phyloP scores from a whole-genome alignment of 2,329 filamentous ascomycete species.

The Clarireedia monteithiana region DNA sequence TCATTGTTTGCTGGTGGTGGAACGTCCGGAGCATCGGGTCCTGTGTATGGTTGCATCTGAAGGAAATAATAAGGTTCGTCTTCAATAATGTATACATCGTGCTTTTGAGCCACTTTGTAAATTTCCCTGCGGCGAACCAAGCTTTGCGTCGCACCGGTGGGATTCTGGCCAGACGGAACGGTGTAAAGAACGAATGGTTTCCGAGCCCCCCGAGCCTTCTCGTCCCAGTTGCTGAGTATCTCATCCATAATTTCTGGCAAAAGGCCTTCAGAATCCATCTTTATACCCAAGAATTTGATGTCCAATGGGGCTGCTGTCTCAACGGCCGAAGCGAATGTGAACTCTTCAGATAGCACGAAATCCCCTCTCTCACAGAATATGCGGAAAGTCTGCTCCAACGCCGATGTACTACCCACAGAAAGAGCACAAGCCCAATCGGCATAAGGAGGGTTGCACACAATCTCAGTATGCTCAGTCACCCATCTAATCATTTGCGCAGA shows the following conservation, averaged over 20 bases:
- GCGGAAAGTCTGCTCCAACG: conserved; percentile 74
- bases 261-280: conserved; percentile 60
- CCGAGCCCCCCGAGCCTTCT: conserved; percentile 42
- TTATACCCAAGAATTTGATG: conserved; percentile 49
- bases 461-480: conserved; percentile 90
- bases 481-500: conserved; percentile 82
- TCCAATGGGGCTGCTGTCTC: conserved; percentile 59
- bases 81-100: conserved; percentile 64
- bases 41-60: conserved; percentile 51
- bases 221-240: conserved; percentile 59
- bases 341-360: conserved; percentile 78
- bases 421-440: conserved; percentile 82
- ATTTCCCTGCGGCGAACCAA: conserved; percentile 49
- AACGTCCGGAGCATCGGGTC: conserved; percentile 9
- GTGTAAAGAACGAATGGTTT: conserved; percentile 65
- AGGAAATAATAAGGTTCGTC: conserved; percentile 74
- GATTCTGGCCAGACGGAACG: conserved; percentile 67
- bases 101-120: conserved; percentile 61
- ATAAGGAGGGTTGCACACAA: conserved; percentile 81
- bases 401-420: conserved; percentile 78
- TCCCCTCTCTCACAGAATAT: conserved; percentile 75
- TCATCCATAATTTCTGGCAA: conserved; percentile 53
- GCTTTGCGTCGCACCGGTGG: conserved; percentile 64
- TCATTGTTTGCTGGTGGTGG: conserved; percentile 51
- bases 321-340: conserved; percentile 71